Conservation (phyloP, 78 protist species). For the Corallochytrium limacisporum region DNA sequence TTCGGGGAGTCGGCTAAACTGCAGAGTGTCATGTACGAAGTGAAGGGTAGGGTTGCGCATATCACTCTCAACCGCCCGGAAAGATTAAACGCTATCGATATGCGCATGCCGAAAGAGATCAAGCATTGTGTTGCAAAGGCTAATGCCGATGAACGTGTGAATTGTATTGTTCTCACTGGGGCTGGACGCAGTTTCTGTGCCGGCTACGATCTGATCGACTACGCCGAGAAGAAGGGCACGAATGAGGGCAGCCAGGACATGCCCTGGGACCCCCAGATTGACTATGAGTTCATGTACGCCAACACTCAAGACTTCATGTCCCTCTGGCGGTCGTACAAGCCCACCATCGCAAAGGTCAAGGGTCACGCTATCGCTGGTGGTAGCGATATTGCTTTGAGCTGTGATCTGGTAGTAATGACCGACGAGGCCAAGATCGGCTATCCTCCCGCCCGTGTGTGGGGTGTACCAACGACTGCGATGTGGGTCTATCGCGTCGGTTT, state of each 20-base stretch:
- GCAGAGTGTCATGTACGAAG: background rate
- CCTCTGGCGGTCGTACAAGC: conserved; percentile 2
- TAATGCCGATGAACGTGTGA: background rate
- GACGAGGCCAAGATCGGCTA: conserved; percentile 2
- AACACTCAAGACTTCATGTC: background rate
- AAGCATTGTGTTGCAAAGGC: background rate
- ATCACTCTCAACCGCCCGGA: conserved; percentile 7
- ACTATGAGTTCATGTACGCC: background rate
- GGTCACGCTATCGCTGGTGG: conserved; percentile 4
- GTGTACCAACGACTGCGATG: conserved; percentile 6
- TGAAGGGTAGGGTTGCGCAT: background rate
- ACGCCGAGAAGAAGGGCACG: background rate
- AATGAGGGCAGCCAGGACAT: background rate
- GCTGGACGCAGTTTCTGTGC: background rate
- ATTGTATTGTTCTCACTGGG: background rate
- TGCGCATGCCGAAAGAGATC: background rate
- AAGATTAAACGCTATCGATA: background rate
- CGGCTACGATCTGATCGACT: background rate
- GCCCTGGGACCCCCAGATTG: background rate
- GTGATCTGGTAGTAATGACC: background rate
- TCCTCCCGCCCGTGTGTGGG: conserved; percentile 22
- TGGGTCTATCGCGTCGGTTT: conserved; percentile 9
- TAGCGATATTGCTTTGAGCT: conserved; percentile 1
- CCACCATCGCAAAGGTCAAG: background rate
- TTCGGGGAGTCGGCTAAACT: no score